Evolutionary conservation across 2,329 filamentous ascomycete species (phyloP).

Genomic region (Grosmannia serpens): DNA sequence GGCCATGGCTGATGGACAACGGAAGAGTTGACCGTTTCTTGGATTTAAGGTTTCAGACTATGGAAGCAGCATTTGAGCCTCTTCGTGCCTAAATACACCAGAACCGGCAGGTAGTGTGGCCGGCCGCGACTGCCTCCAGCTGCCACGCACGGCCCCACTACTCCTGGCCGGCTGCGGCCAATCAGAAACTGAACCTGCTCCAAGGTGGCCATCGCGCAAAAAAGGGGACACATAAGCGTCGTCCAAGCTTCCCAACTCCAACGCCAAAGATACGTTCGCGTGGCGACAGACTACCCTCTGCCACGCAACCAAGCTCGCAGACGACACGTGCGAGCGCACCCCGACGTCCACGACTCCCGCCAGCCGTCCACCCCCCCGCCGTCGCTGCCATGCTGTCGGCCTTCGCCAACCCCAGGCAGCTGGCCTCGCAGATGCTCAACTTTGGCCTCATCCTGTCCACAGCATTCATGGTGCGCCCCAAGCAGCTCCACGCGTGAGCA

Average conservation of each 20-base stretch:
- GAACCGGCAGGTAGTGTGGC: no score
- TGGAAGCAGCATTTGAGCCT: no score
- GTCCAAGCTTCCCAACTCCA: no score
- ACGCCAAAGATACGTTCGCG: no score
- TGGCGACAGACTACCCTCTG: neutral
- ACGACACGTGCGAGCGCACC: neutral
- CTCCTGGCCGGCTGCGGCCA: neutral
- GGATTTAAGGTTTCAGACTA: no score
- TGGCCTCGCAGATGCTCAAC: slow-evolving; percentile 73
- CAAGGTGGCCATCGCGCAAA: neutral
- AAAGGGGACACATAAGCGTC: neutral
- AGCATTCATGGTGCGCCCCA: slow-evolving; percentile 66
- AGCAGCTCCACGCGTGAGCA: no score
- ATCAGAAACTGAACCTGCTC: neutral
- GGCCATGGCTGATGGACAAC: no score
- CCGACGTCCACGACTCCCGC: neutral
- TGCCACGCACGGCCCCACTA: no score
- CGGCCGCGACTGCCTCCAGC: no score
- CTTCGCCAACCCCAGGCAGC: slow-evolving; percentile 66
- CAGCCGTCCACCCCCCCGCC: neutral
- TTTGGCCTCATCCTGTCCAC: slow-evolving; percentile 84
- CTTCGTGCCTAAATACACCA: no score
- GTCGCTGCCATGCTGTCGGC: slow-evolving; percentile 48
- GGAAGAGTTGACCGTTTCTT: no score
- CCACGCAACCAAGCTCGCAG: neutral